Evolutionary conservation across 2,329 filamentous ascomycete species (phyloP), one percentile per base, ranked within the genome.

Genomic region (Colletotrichum eleusines): DNA sequence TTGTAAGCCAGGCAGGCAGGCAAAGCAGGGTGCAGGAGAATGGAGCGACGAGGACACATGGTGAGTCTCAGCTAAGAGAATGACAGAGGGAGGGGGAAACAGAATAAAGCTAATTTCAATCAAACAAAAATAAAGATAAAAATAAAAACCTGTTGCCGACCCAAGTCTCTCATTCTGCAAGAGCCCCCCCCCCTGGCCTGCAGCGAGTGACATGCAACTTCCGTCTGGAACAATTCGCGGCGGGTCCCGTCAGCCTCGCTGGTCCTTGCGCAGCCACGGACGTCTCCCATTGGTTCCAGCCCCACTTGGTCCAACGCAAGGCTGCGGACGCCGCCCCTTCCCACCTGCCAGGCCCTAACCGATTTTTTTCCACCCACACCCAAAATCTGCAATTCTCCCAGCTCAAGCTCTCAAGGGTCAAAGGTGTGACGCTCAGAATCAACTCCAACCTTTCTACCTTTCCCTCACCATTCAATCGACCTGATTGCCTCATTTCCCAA

Each of bases 401-500:
- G 31, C 23, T 67, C 60, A 50, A 64, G 66, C 62, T 59, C 65
- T 44, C 66, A 61, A 70, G 69, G 66, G 66, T 72, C 69, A 72
- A 72, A 72, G 68, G 69, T 60, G 65, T 69, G 66, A 69, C 66
- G 58, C 73, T 74, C 75, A 74, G 76, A 75, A 76, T 76, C 75
- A 76, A 77, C 75, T 76, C 77, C 78, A 76, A 75, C 76, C 76
- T 77, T 78, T 48, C 60, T 72, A 61, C 71, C 66, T 69, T 80
- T 78, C 76, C 77, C 79, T 78, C 75, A 76, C 78, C 81, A 81
- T 64, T 76, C 76, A 75, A 83, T 81, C 79, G 80, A 80, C 79
- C 79, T 77, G 77, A 81, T 80, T 74, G 76, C 76, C 74, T 79
- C 80, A 82, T 81, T 81, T 80, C 82, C 85, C 80, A 80, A 96